Evolutionary conservation across 176 grass and related monocot genomes (phyloP), one percentile per base, ranked within the genome.

Genomic region (Puya raimondii): DNA sequence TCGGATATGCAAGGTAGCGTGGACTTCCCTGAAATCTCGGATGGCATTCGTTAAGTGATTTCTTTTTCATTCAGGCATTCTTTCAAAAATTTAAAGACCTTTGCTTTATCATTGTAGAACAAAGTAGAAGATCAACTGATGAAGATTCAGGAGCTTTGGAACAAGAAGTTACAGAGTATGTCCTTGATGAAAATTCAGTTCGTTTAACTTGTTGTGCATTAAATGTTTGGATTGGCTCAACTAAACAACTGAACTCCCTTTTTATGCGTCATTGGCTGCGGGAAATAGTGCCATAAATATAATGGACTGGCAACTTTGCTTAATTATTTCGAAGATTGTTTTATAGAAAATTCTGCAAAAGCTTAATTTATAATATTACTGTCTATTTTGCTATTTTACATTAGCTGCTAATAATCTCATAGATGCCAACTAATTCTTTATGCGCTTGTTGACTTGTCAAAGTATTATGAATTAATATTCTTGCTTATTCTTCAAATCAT

Each of bases 141-240:
- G 70, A 85, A 87, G 71, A 82, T 85, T 73, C 86, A 85, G 81
- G 84, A 96, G 22, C 93, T 92, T 74, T 78, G 76, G 61, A 88
- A 86, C 70, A 96, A 87, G 71, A 92, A 88, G 93, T 85, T 84
- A 71, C 86, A 96, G 88, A 86, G 93, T 89, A 80, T 74, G 54
- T 29, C 10, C 57, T 63, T 78, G 50, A 48, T 10, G 10, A 8
- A 25, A 50, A 49, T 71, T 23, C 21, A 10, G 17, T 61, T 20
- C 16, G 0, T 61, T 61, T 22, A 61, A 61, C 56, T 22, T 61
- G 56, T 11, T 7, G 7, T 7, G 14, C 14, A 57, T 57, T 16
- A 16, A 16, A 16, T 10, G 2, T 57, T 17, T 57, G 14, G 4
- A 1, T 17, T 61, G 16, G 56, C 14, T 18, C 8, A 61, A 18